Evolutionary conservation across 2,329 filamentous ascomycete species (phyloP), one percentile per base, ranked within the genome.

Genomic region (Tolypocladium ophioglossoides): DNA sequence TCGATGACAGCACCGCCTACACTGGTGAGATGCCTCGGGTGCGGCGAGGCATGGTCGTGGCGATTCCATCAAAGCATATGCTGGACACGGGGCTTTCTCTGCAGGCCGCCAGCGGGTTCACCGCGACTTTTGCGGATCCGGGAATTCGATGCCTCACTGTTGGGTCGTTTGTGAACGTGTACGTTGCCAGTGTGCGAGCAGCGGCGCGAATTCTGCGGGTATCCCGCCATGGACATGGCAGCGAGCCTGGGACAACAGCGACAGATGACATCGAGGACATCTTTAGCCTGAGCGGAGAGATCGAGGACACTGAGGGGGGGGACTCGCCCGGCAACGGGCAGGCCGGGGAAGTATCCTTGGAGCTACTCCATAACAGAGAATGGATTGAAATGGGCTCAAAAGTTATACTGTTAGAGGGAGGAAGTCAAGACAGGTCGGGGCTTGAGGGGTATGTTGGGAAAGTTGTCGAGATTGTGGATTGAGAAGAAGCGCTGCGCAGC

Each of bases 141-240:
- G 81, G 86, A 50, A 79, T 85, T 0, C 79, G 78, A 27, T 74
- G 79, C 1, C 74, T 96, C 8, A 77, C 79, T 0, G 72, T 83
- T 1, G 87, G 88, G 1, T 85, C 80, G 41, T 75, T 86, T 37
- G 84, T 91, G 6, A 91, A 95, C 34, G 81, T 92, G 1, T 97
- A 96, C 64, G 82, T 91, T 41, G 90, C 89, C 20, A 96, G 91
- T 64, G 85, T 97, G 16, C 81, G 92, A 10, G 87, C 91, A 1
- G 83, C 87, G 0, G 91, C 90, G 0, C 85, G 86, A 56, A 82
- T 97, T 1, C 67, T 87, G 30, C 78, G 79, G 35, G 76, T 86
- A 12, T 73, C 65, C 35, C 55, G 54, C 8, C 60, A 60, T 53
- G 59, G 60, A 35, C 58, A 56, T 8, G 62, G 61, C 11, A 60